Base-by-base conservation (phyloP, 371 early-diverging fungal species). In the Saksenaea oblongispora region DNA sequence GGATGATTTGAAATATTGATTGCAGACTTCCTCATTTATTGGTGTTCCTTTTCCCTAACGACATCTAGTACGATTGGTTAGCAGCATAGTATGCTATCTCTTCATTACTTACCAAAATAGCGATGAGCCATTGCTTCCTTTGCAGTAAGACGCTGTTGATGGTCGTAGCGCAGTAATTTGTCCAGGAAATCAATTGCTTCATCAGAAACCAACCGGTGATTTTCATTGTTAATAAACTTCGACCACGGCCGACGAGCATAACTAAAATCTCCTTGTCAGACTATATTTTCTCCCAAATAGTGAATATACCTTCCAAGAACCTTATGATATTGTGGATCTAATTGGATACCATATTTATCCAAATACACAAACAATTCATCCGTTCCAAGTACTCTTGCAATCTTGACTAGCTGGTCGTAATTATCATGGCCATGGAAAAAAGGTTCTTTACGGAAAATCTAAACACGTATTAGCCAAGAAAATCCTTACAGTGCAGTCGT, bases 351-450 rank as follows among this genome's bases (percentile, higher is more conserved):
- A 80, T 99, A 99, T 82, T 99, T 98, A 62, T 93, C 89, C 63
- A 96, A 71, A 72, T 99, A 99, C 39, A 82, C 87, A 70, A 89
- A 87, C 36, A 99, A 82, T 31, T 96, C 96, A 60, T 97, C 93
- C 28, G 95, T 96, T 34, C 99, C 99, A 22, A 99, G 86, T 14
- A 95, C 90, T 74, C 94, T 93, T 56, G 97, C 96, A 74, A 99
- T 99, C 80, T 96, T 96, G 41, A 97, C 95, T 54, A 99, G 86
- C 80, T 99, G 99, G 75, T 99, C 99, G 71, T 93, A 92, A 80
- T 99, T 99, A 76, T 98, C 98, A 63, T 92, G 92, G 27, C 99
- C 99, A 70, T 97, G 96, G 91, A 99, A 99, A 79, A 99, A 98
- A 0, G 99, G 99, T 69, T 97, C 97, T 79, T 95, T 96, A 71